Base-by-base conservation (phyloP, 257 asterid species). In the Leonotis leonurus region DNA sequence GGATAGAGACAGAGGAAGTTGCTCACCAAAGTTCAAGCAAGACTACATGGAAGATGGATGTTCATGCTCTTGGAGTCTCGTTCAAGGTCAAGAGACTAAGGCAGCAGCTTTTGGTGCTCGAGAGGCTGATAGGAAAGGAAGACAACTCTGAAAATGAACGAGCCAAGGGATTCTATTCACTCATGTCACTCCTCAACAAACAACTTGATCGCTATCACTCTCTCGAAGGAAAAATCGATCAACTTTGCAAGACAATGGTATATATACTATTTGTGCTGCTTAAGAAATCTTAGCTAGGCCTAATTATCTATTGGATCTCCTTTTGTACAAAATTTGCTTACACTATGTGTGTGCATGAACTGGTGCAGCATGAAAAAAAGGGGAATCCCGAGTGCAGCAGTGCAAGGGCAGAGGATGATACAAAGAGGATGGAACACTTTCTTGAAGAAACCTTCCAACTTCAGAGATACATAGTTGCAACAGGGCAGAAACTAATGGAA, bases 361-460 rank as follows among this genome's bases (percentile, higher is more conserved):
- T 75, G n/a, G n/a, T n/a, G 80, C 89, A 89, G 95, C 83, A 79
- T 37, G 86, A 86, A 24, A 78, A 78, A 24, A 58, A 69, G 26
- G 54, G n/a, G n/a, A n/a, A n/a, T n/a, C n/a, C n/a, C n/a, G n/a
- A 65, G 67, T 8, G 62, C 5, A 81, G 76, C 13, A 56, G 58
- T 14, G 79, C 80, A 27, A 85, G 72, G 70, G 66, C 86, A 1
- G 78, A 69, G 64, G 97, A 83, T 10, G 95, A 85, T 64, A 85
- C 87, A 10, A 78, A 78, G 64, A 60, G 57, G 67, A 83, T 86
- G 66, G 97, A 85, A 77, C 83, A 68, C 4, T 83, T 81, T 75
- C 95, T 92, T n/a, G 97, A 92, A 57, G 96, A 89, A 64, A 83
- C 95, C 53, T 89, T 89, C 67, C 95, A 83, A 48, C 81, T 89